Base-by-base conservation (phyloP, 345 rosid species). In the Eucalyptus fibrosa region DNA sequence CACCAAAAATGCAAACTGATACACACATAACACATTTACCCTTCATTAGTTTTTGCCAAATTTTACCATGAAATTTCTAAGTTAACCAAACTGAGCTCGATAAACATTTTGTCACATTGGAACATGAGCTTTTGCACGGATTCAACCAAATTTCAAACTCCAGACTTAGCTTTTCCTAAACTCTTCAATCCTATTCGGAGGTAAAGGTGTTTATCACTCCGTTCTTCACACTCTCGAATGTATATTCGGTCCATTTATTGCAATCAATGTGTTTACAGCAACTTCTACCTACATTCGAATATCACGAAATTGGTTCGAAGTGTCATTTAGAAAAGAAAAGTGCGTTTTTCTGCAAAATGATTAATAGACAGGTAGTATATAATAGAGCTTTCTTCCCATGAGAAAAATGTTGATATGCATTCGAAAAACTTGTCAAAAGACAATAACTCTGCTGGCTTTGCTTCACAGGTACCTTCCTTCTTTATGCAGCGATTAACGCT, bases 401-500 rank as follows among this genome's bases (percentile, higher is more conserved):
- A 86, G 62, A 2, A 50, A 55, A 28, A 67, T n/a, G 37, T 12
- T 21, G 42, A 50, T 86, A 30, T 86, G 87, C 37, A 21, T 49
- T 62, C 40, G 34, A 47, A 40, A 11, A 44, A 50, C 80, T 80
- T 32, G 80, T 8, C 23, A 32, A 69, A 32, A 69, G 12, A 5
- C 10, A n/a, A 16, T 67, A 32, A 17, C 80, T 32, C 5, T 32
- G 2, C 24, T 10, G 4, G 24, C 80, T 37, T 51, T 32, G 49
- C 34, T 32, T 85, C 45, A 62, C 92, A 93, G 93, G 94, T 80
- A 93, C 98, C 87, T 97, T 96, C 90, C 72, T 95, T 90, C 89
- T 97, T 51, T 97, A 96, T 89, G 98, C 99, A 50, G 97, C 91
- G 30, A 89, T 95, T 92, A 97, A 97, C 50, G 97, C 94, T 0